Evolutionary conservation across 345 rosid genomes (phyloP).

Genomic region (Melaleuca alternifolia): DNA sequence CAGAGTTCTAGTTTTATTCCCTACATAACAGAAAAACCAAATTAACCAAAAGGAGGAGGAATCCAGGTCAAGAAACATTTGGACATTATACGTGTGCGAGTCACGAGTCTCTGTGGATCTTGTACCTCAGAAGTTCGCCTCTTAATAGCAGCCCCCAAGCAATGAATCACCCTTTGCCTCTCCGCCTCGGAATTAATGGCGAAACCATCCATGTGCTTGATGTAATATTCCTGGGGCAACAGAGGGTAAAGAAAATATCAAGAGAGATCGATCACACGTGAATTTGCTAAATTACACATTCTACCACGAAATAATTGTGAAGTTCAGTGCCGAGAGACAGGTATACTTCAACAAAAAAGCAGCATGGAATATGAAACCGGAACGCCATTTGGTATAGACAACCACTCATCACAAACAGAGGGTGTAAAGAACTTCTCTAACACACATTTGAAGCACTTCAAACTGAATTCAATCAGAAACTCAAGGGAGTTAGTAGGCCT

Average conservation of each 20-base stretch:
- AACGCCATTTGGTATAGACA: neutral
- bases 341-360: neutral
- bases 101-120: neutral
- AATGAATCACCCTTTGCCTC: slow-evolving; percentile 79
- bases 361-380: neutral
- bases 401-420: neutral
- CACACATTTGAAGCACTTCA: neutral
- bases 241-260: neutral
- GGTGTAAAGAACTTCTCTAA: neutral
- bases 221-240: slow-evolving; percentile 65
- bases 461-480: neutral
- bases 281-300: neutral
- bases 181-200: slow-evolving; percentile 94
- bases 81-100: neutral
- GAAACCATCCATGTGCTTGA: slow-evolving; percentile 78
- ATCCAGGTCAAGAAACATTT: neutral
- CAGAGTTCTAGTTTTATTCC: slow-evolving; percentile 79
- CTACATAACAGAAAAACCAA: slow-evolving; percentile 20
- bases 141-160: slow-evolving; percentile 92
- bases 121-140: slow-evolving; percentile 62
- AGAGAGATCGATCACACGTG: neutral
- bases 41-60: neutral
- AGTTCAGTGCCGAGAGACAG: neutral
- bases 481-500: neutral
- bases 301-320: neutral